Conservation (phyloP, 1,139 yeast species). For the Magnusiomyces fungicola region DNA sequence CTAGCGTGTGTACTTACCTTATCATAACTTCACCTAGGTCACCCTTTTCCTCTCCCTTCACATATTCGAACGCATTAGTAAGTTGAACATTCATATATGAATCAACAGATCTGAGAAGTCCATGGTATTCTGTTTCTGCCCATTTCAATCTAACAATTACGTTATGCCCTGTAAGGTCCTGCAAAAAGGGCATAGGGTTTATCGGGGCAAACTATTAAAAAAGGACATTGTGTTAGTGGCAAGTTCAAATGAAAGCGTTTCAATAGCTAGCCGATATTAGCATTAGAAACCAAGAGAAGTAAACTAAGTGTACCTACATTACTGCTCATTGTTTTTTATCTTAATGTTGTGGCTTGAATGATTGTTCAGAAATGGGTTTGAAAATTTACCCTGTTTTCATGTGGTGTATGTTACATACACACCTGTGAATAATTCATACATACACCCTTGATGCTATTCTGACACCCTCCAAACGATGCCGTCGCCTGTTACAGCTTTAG, state of each 20-base stretch:
- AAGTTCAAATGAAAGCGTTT: too few species aligned
- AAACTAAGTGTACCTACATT: neutral
- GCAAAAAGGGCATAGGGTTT: conserved; percentile 87
- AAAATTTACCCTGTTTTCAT: too few species aligned
- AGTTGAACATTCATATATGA: conserved; percentile 88
- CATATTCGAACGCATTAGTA: conserved; percentile 58
- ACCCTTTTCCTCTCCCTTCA: conserved; percentile 49
- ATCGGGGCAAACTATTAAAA: conserved; percentile 53
- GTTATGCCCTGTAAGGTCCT: conserved; percentile 57
- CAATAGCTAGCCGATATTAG: too few species aligned
- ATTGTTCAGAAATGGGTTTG: too few species aligned
- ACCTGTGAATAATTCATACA: too few species aligned
- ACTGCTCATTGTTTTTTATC: neutral
- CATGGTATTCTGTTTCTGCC: conserved; percentile 86
- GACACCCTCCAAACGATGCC: too few species aligned
- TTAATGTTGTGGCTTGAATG: neutral
- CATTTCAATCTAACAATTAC: conserved; percentile 89
- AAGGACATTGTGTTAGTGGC: too few species aligned
- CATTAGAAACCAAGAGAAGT: too few species aligned
- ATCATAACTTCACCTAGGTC: conserved; percentile 75
- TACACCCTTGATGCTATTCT: too few species aligned
- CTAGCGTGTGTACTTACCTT: conserved; percentile 41
- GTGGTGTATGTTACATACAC: too few species aligned
- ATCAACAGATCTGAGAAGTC: conserved; percentile 74
- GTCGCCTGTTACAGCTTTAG: too few species aligned